Conservation (phyloP, 2,329 filamentous ascomycete genomes). For the Torrubiella hemipterigena region DNA sequence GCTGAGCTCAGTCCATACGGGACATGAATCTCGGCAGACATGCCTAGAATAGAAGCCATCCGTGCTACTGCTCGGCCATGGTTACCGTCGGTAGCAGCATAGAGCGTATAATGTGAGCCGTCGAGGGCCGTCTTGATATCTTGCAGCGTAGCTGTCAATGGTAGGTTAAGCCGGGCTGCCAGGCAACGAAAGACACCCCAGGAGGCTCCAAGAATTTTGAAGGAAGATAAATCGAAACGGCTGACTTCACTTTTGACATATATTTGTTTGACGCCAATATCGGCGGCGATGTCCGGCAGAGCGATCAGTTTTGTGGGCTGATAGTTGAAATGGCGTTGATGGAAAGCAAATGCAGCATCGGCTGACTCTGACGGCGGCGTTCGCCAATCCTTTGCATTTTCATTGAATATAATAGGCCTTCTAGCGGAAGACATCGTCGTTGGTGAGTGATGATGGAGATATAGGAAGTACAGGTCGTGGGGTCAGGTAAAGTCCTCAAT, state of each 20-base stretch:
- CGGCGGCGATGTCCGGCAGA: constrained; percentile 38
- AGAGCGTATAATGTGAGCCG: constrained; percentile 26
- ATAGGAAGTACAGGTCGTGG: too few relatives aligned
- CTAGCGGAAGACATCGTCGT: neutral
- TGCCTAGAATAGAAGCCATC: constrained; percentile 49
- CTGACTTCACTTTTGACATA: constrained; percentile 57
- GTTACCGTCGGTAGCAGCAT: constrained; percentile 65
- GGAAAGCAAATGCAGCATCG: constrained; percentile 21
- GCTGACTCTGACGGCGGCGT: neutral
- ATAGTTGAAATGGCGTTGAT: constrained; percentile 54
- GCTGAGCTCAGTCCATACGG: constrained; percentile 42
- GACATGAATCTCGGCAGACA: constrained; percentile 49
- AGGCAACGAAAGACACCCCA: constrained; percentile 57
- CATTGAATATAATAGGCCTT: neutral
- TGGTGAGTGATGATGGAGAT: too few relatives aligned
- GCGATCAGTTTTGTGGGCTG: constrained; percentile 47
- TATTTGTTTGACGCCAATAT: constrained; percentile 42
- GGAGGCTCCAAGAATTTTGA: constrained; percentile 71
- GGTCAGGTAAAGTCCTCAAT: too few relatives aligned
- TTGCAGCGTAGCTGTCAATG: constrained; percentile 27
- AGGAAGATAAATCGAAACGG: constrained; percentile 55
- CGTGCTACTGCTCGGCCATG: constrained; percentile 61
- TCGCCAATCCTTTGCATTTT: neutral
- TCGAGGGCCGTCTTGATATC: constrained; percentile 23
- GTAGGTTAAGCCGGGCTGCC: constrained; percentile 27